A percentile compares a stretch with the other conserved stretches of the same genome.
phyloP scores from a whole-genome alignment of 306 rosid species.

The Canavalia gladiata region DNA sequence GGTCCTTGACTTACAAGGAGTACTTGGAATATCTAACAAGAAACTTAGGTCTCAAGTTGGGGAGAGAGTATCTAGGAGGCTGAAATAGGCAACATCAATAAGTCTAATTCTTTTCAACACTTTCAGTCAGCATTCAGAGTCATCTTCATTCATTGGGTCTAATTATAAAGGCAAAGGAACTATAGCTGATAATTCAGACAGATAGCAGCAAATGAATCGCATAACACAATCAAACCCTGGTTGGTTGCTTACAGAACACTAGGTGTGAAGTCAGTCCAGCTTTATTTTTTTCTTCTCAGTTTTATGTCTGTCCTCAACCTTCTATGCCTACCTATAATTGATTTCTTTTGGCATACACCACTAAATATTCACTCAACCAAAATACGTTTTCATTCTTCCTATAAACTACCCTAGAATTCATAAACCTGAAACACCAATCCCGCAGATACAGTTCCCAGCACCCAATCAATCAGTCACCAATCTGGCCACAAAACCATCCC shows the following conservation, averaged over 20 bases:
- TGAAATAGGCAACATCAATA: neutral
- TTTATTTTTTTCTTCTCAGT: neutral
- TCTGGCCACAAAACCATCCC: conserved; percentile 19
- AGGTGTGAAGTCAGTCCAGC: neutral
- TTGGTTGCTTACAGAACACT: neutral
- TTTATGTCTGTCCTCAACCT: neutral
- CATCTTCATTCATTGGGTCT: neutral
- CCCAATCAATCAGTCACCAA: neutral
- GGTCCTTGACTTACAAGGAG: conserved; percentile 8
- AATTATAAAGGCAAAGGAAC: conserved; percentile 13
- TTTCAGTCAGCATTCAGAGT: neutral
- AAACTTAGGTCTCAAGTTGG: neutral
- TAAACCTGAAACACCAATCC: conserved; percentile 12
- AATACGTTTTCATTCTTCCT: neutral
- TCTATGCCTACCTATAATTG: neutral
- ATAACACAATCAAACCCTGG: neutral
- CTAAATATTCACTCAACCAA: neutral
- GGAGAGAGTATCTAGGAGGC: conserved; percentile 11
- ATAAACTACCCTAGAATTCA: neutral
- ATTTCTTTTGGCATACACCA: conserved; percentile 14
- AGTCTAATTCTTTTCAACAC: neutral
- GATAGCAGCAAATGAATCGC: neutral
- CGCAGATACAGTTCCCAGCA: neutral
- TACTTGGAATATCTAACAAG: neutral
- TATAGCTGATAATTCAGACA: conserved; percentile 1